A percentile compares a stretch with the other conserved stretches of the same genome.
Evolutionary conservation across 2,329 filamentous ascomycete genomes (phyloP).

Genomic region (Fusarium fracticaudum): DNA sequence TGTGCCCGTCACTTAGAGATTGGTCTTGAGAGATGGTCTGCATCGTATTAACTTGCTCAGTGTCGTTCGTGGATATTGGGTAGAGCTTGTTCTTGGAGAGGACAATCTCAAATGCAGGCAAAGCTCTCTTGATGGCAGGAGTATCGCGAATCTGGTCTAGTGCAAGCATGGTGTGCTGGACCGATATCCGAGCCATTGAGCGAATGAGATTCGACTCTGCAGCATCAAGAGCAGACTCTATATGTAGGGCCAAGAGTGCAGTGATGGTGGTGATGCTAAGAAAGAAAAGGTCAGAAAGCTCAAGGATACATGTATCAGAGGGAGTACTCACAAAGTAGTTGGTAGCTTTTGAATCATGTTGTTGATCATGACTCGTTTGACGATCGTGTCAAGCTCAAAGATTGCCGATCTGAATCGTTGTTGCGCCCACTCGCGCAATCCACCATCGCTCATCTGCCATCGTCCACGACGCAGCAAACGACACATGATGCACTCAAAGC

Average conservation of each 20-base stretch:
- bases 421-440: conserved; percentile 13
- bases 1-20: accelerated
- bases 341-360: background rate
- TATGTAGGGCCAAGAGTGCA: background rate
- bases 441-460: background rate
- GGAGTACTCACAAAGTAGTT: background rate
- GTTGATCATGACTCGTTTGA: conserved; percentile 9
- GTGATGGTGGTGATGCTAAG: conserved; percentile 1
- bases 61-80: background rate
- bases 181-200: conserved; percentile 13
- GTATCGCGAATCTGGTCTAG: background rate
- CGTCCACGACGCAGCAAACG: conserved; percentile 13
- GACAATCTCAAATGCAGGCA: conserved; percentile 10
- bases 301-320: accelerated
- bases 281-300: background rate
- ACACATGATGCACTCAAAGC: conserved; percentile 28
- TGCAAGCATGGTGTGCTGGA: conserved; percentile 7
- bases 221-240: background rate
- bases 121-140: conserved; percentile 5
- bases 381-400: conserved; percentile 20
- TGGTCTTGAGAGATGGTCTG: background rate
- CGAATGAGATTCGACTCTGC: background rate
- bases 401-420: conserved; percentile 12
- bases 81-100: conserved; percentile 10
- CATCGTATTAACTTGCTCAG: accelerated